Conservation (phyloP, 306 rosid species). For the Luffa aegyptiaca region DNA sequence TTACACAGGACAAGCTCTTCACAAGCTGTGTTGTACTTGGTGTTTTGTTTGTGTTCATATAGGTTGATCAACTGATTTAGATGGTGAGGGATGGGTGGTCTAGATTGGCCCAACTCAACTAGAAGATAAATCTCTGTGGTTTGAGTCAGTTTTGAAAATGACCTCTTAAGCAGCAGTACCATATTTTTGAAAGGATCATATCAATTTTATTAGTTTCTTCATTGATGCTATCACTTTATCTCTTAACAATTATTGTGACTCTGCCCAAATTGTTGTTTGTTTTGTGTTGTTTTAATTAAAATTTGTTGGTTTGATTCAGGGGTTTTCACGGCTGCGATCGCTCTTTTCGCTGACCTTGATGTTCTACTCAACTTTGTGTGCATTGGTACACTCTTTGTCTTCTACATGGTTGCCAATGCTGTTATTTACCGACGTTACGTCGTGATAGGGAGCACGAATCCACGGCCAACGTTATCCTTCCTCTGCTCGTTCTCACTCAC, state of each 20-base stretch:
- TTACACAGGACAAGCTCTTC: neutral
- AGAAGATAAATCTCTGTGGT: neutral
- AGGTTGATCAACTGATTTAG: neutral
- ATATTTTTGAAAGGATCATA: neutral
- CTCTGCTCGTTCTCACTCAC: constrained; percentile 56
- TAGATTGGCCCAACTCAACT: neutral
- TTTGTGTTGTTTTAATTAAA: neutral
- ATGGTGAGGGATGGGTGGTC: neutral
- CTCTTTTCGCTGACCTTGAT: constrained; percentile 69
- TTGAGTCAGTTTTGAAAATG: neutral
- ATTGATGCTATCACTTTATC: neutral
- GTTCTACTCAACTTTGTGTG: constrained; percentile 73
- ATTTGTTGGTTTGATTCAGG: constrained; percentile 34
- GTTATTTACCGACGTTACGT: constrained; percentile 80
- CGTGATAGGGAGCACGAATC: constrained; percentile 52
- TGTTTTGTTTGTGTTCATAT: constrained; percentile 2
- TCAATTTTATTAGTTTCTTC: neutral
- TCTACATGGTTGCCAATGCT: constrained; percentile 94
- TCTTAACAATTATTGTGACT: neutral
- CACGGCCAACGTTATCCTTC: constrained; percentile 82
- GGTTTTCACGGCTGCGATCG: constrained; percentile 70
- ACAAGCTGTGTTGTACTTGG: neutral
- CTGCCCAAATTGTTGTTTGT: neutral
- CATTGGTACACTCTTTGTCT: constrained; percentile 94
- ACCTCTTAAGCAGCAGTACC: neutral